Percentiles rank a stretch among this genome's conserved stretches.
These are phyloP conservation scores for Biscutella laevigata DNA, from an alignment of 441 rosid genomes.

Conservation along the genomic window DNA sequence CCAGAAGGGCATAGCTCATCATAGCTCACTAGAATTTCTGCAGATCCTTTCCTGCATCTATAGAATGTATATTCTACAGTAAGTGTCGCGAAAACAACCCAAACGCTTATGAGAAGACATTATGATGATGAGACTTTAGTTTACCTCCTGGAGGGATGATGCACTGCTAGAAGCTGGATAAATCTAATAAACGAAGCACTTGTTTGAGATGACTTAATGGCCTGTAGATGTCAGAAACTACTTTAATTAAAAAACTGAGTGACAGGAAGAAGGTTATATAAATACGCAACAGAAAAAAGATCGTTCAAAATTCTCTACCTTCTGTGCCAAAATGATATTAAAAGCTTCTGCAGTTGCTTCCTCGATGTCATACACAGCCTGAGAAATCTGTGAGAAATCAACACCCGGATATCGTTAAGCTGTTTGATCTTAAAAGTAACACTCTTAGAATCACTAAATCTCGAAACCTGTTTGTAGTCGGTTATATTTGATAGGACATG, in stretches of 20 bases:
- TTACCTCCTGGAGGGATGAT: slow-evolving; percentile 90
- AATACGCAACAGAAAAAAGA: too few species aligned
- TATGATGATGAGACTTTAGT: background rate
- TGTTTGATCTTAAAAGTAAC: background rate
- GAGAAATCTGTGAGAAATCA: slow-evolving; percentile 52
- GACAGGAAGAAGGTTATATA: too few species aligned
- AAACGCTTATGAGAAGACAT: slow-evolving; percentile 7
- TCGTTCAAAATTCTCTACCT: slow-evolving; percentile 43
- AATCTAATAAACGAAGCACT: slow-evolving; percentile 70
- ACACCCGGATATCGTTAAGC: background rate
- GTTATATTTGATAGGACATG: slow-evolving; percentile 51
- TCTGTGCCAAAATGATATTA: slow-evolving; percentile 62
- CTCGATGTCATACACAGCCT: slow-evolving; percentile 84
- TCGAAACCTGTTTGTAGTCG: slow-evolving; percentile 56
- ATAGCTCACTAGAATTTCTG: slow-evolving; percentile 73
- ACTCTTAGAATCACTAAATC: background rate
- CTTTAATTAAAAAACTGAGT: too few species aligned
- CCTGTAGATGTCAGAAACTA: slow-evolving; percentile 15
- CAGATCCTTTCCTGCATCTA: slow-evolving; percentile 94
- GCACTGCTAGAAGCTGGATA: slow-evolving; percentile 77
- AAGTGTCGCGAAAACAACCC: slow-evolving; percentile 18
- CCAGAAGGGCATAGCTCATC: slow-evolving; percentile 64
- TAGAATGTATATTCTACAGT: slow-evolving; percentile 24
- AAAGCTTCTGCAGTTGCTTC: slow-evolving; percentile 77
- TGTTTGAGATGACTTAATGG: slow-evolving; percentile 44